These are phyloP conservation scores for Fragaria vesca DNA, from an alignment of 306 rosid species.

Conservation along the genomic window DNA sequence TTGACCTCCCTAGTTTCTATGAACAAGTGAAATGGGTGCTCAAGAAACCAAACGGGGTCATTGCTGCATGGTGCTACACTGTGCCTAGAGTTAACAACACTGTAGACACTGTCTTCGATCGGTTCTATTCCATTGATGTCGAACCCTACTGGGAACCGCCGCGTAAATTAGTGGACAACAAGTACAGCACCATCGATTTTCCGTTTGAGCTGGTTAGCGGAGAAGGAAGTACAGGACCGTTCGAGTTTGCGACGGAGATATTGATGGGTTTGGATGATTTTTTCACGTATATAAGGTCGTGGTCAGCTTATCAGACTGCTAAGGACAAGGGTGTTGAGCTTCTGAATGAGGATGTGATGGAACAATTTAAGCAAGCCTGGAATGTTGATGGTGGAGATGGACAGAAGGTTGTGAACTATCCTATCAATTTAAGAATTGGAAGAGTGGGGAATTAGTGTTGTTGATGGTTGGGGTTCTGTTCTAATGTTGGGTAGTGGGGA, in stretches of 20 bases:
- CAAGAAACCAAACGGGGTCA: conserved; percentile 67
- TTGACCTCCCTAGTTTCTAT: conserved; percentile 60
- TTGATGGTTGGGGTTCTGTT: not conserved
- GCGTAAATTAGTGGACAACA: conserved; percentile 44
- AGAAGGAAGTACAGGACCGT: conserved; percentile 57
- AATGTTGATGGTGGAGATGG: conserved; percentile 38
- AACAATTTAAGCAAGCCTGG: conserved; percentile 61
- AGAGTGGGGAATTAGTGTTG: conserved; percentile 30
- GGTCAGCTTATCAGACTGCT: conserved; percentile 80
- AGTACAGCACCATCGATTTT: conserved; percentile 56
- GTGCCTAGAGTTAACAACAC: conserved; percentile 42
- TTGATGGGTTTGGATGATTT: conserved; percentile 49
- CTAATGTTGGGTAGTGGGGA: not conserved
- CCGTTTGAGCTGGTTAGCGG: conserved; percentile 72
- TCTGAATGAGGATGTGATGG: conserved; percentile 38
- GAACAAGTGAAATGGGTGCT: conserved; percentile 51
- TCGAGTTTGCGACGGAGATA: conserved; percentile 53
- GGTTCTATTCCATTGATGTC: conserved; percentile 16
- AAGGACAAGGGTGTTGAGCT: conserved; percentile 71
- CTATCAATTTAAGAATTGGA: conserved; percentile 66
- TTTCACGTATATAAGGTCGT: conserved; percentile 51
- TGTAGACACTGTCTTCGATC: conserved; percentile 39
- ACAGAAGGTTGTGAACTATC: conserved; percentile 47
- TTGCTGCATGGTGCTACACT: conserved; percentile 76
- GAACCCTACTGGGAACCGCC: conserved; percentile 56